Evolutionary conservation across 2,329 filamentous ascomycete genomes (phyloP).

Genomic region (Colletotrichum coccodes): DNA sequence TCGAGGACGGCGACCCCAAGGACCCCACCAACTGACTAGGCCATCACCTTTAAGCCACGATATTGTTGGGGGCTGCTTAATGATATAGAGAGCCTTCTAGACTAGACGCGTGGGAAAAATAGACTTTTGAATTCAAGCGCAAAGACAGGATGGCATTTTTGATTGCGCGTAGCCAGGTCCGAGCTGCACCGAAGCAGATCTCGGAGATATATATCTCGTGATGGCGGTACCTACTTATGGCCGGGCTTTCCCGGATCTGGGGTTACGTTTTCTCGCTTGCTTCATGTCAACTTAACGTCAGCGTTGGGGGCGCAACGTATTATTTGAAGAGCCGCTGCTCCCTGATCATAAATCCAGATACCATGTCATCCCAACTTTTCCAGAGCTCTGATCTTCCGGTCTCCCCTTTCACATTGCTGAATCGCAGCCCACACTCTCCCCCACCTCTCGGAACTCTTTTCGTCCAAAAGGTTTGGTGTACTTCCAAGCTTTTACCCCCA

Average conservation of each 20-base stretch:
- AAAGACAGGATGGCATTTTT: neutral
- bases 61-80: neutral
- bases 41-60: constrained; percentile 26
- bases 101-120: constrained; percentile 23
- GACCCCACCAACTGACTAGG: constrained; percentile 32
- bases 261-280: neutral
- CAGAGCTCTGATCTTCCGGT: neutral
- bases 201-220: constrained; percentile 1
- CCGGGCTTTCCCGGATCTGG: neutral
- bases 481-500: neutral
- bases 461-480: neutral
- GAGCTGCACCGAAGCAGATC: constrained; percentile 4
- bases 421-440: neutral
- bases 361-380: neutral
- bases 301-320: neutral
- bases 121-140: constrained; percentile 24
- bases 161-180: neutral
- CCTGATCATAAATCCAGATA: neutral
- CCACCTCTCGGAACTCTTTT: neutral
- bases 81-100: constrained; percentile 6
- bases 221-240: neutral
- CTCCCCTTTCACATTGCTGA: neutral
- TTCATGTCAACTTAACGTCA: neutral
- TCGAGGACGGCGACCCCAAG: constrained; percentile 59
- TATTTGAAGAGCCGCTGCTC: constrained; percentile 8